phyloP scores from a whole-genome alignment of 192 early-diverging fungal species.

The Dissophora globulifera region DNA sequence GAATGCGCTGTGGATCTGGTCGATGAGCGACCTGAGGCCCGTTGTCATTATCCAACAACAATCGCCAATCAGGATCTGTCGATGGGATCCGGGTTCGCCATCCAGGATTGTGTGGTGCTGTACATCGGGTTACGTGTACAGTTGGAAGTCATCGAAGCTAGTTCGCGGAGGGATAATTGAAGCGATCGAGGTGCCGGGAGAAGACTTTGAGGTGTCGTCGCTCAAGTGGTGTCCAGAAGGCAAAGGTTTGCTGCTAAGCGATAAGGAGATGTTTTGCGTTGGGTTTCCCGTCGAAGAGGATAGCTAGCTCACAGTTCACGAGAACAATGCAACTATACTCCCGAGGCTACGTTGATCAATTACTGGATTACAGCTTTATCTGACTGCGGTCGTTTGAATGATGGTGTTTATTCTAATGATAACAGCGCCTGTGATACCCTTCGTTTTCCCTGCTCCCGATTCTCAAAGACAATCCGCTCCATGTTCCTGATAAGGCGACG shows the following conservation, averaged over 20 bases:
- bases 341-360: no score
- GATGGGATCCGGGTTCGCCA: slow-evolving; percentile 76
- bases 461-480: not conserved
- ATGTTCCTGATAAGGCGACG: no score
- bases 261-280: slow-evolving; percentile 80
- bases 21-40: slow-evolving; percentile 57
- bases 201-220: slow-evolving; percentile 68
- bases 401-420: not conserved
- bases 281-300: slow-evolving; percentile 49
- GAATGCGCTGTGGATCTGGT: slow-evolving; percentile 81
- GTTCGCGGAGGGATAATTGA: slow-evolving; percentile 62
- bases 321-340: slow-evolving; percentile 33
- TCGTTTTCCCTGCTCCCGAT: not conserved
- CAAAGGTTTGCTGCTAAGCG: slow-evolving; percentile 72
- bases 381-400: no score
- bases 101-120: slow-evolving; percentile 69
- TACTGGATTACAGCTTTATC: no score
- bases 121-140: slow-evolving; percentile 68
- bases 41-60: slow-evolving; percentile 69
- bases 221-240: slow-evolving; percentile 80
- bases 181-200: slow-evolving; percentile 47
- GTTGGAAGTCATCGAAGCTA: slow-evolving; percentile 64
- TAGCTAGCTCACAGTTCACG: slow-evolving; percentile 22
- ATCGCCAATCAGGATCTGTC: slow-evolving; percentile 61
- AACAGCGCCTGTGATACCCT: not conserved